Evolutionary conservation across 352 stramenopile genomes (phyloP).

Genomic region (Globisporangium irregulare): DNA sequence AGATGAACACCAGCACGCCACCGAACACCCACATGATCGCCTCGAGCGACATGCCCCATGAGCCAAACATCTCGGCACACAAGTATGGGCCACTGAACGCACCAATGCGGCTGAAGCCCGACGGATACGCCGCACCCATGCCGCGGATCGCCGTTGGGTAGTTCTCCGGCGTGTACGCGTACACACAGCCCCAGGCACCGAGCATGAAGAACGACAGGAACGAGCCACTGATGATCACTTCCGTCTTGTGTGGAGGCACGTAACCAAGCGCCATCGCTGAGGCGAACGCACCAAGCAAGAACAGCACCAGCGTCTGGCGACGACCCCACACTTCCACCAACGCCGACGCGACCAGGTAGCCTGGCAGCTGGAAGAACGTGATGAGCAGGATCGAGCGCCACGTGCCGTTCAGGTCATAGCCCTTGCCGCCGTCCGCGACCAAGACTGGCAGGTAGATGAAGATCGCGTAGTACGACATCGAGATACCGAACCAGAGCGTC

Average conservation of each 20-base stretch:
- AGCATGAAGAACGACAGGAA: constrained; percentile 72
- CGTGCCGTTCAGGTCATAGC: constrained; percentile 59
- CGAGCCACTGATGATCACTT: constrained; percentile 46
- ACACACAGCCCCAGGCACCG: constrained; percentile 61
- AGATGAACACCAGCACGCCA: constrained; percentile 56
- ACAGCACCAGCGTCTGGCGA: constrained; percentile 50
- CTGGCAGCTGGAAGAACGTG: constrained; percentile 57
- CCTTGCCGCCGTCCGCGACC: constrained; percentile 38
- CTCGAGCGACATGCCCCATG: constrained; percentile 55
- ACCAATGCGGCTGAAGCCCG: constrained; percentile 62
- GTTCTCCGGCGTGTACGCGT: constrained; percentile 75
- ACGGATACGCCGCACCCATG: constrained; percentile 63
- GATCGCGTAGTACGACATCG: constrained; percentile 70
- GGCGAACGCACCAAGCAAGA: constrained; percentile 42
- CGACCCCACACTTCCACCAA: constrained; percentile 57
- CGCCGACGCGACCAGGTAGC: constrained; percentile 50
- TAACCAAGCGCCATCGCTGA: constrained; percentile 62
- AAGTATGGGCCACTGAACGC: constrained; percentile 67
- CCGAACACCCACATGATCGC: constrained; percentile 73
- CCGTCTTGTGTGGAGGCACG: constrained; percentile 36
- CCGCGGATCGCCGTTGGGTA: constrained; percentile 69
- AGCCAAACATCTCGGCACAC: constrained; percentile 51
- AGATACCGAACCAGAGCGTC: constrained; percentile 67
- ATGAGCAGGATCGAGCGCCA: constrained; percentile 58
- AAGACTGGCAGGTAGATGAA: constrained; percentile 59